Percentiles rank a stretch among this genome's conserved stretches.
These are phyloP conservation scores for Colletotrichum sp. DNA, from an alignment of 2,329 filamentous ascomycete genomes.

Conservation along the genomic window DNA sequence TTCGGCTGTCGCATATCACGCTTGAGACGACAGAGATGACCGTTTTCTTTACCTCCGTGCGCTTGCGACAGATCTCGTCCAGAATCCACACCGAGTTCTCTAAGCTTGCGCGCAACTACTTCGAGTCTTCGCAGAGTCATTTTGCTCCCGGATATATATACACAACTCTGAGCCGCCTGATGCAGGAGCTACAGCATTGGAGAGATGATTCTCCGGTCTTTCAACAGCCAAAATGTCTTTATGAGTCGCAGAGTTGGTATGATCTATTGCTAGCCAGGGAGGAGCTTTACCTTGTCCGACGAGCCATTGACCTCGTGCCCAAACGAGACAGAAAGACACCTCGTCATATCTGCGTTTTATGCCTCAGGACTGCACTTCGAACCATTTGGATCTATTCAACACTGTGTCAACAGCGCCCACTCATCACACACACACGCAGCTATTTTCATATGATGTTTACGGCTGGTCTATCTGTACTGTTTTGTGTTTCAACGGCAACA, in stretches of 20 bases:
- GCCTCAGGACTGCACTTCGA: slow-evolving; percentile 37
- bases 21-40: slow-evolving; percentile 34
- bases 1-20: not conserved
- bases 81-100: slow-evolving; percentile 37
- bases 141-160: slow-evolving; percentile 27
- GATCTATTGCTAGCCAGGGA: slow-evolving; percentile 47
- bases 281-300: slow-evolving; percentile 41
- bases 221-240: slow-evolving; percentile 39
- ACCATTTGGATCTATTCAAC: slow-evolving; percentile 42
- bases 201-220: slow-evolving; percentile 36
- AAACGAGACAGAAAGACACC: slow-evolving; percentile 37
- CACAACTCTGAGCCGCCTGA: slow-evolving; percentile 30
- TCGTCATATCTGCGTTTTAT: slow-evolving; percentile 33
- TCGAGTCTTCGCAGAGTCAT: not conserved
- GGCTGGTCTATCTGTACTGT: slow-evolving; percentile 43
- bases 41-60: slow-evolving; percentile 42
- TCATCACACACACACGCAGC: slow-evolving; percentile 49
- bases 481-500: slow-evolving; percentile 24
- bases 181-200: slow-evolving; percentile 41
- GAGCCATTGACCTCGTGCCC: slow-evolving; percentile 43
- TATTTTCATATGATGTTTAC: slow-evolving; percentile 55
- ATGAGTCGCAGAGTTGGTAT: slow-evolving; percentile 48
- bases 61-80: slow-evolving; percentile 45
- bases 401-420: slow-evolving; percentile 33
- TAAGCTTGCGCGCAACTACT: slow-evolving; percentile 8